phyloP scores from a whole-genome alignment of 768 basidiomycete species.

The Suillus brevipes region DNA sequence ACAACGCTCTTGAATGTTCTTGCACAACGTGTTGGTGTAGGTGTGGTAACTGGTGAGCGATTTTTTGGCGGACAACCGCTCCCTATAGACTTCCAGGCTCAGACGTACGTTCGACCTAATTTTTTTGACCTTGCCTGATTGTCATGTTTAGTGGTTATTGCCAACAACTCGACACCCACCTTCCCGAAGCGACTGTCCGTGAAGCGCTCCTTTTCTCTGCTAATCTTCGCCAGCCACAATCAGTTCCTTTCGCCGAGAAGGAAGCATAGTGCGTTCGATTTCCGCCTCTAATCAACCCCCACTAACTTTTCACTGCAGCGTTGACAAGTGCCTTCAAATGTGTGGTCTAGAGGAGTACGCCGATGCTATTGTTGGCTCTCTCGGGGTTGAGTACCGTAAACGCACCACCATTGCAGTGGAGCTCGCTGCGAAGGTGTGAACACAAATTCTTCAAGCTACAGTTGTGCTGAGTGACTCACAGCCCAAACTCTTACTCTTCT shows the following conservation, averaged over 20 bases:
- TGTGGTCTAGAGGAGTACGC: constrained; percentile 62
- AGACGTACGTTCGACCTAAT: constrained; percentile 39
- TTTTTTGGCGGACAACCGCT: constrained; percentile 45
- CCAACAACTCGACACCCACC: constrained; percentile 84
- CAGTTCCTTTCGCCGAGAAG: constrained; percentile 68
- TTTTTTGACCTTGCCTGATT: not conserved
- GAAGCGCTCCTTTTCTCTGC: constrained; percentile 83
- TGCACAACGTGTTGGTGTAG: constrained; percentile 38
- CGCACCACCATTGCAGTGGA: constrained; percentile 87
- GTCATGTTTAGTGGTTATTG: constrained; percentile 67
- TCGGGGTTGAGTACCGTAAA: constrained; percentile 74
- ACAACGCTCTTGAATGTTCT: constrained; percentile 53
- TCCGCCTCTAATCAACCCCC: not conserved
- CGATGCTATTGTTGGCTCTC: constrained; percentile 67
- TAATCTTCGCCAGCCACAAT: constrained; percentile 69
- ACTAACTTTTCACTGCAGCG: constrained; percentile 33
- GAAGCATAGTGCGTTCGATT: constrained; percentile 65
- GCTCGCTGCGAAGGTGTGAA: constrained; percentile 66
- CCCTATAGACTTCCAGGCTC: constrained; percentile 52
- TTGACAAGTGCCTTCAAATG: constrained; percentile 58
- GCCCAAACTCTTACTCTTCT: constrained; percentile 80
- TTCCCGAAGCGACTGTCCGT: constrained; percentile 71
- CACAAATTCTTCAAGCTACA: not conserved
- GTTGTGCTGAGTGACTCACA: constrained; percentile 18
- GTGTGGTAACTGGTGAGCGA: constrained; percentile 41